Percentiles rank a stretch among this genome's conserved stretches.
phyloP scores from a whole-genome alignment of 345 rosid genomes.

The Aquilaria sinensis region DNA sequence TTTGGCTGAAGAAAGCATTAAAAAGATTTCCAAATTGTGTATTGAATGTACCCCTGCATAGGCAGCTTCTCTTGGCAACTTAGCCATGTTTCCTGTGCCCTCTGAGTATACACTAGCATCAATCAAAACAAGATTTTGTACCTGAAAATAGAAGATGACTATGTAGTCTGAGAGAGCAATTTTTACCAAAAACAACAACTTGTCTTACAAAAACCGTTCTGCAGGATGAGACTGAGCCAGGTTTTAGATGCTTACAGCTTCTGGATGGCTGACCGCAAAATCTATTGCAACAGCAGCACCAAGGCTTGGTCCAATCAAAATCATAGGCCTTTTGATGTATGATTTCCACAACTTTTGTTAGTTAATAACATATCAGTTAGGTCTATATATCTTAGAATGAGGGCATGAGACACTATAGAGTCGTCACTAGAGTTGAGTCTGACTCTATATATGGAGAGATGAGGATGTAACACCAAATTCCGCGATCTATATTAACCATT shows the following conservation, averaged over 20 bases:
- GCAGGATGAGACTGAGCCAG: slow-evolving; percentile 6
- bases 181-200: slow-evolving; percentile 6
- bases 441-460: too few relatives aligned
- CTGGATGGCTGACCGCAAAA: slow-evolving; percentile 75
- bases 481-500: too few relatives aligned
- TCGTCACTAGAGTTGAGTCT: too few relatives aligned
- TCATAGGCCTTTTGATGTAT: slow-evolving; percentile 71
- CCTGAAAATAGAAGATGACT: slow-evolving; percentile 28
- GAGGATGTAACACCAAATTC: too few relatives aligned
- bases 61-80: slow-evolving; percentile 63
- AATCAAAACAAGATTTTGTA: slow-evolving; percentile 67
- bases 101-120: slow-evolving; percentile 92
- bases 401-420: not conserved
- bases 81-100: slow-evolving; percentile 83
- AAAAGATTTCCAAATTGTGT: not conserved
- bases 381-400: slow-evolving; percentile 3
- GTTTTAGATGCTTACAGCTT: slow-evolving; percentile 48
- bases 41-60: slow-evolving; percentile 69
- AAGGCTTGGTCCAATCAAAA: slow-evolving; percentile 89
- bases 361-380: slow-evolving; percentile 10
- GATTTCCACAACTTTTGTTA: slow-evolving; percentile 69
- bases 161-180: not conserved
- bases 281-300: slow-evolving; percentile 95
- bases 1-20: too few relatives aligned
- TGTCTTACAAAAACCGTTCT: not conserved